Evolutionary conservation across 129 eudicot species (phyloP).

Genomic region (Artemisia annua): DNA sequence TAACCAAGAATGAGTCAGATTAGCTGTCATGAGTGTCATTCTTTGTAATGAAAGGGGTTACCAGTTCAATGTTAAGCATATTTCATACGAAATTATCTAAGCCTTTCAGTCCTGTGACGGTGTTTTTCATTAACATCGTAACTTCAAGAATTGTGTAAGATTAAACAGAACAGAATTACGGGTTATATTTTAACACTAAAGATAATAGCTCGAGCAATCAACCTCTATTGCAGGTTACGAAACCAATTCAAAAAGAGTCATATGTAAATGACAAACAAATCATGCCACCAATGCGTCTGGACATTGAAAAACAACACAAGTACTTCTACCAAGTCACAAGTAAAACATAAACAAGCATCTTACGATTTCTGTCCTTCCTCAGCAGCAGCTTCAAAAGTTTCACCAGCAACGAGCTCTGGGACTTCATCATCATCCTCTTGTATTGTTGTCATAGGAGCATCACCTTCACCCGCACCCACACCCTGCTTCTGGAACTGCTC

Average conservation of each 20-base stretch:
- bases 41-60: constrained; percentile 23
- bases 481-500: constrained; percentile 65
- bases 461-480: neutral
- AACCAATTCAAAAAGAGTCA: neutral
- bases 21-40: constrained; percentile 7
- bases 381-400: constrained; percentile 87
- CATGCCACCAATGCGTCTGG: neutral
- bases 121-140: too few species aligned
- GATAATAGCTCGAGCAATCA: neutral
- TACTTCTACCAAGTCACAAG: neutral
- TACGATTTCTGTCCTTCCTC: constrained; percentile 71
- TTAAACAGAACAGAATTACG: too few species aligned
- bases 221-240: neutral
- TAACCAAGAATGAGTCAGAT: neutral
- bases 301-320: neutral
- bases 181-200: neutral
- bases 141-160: too few species aligned
- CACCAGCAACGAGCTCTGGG: constrained; percentile 85
- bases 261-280: neutral
- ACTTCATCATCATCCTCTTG: constrained; percentile 90
- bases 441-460: constrained; percentile 27
- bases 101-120: too few species aligned
- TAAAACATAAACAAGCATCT: neutral
- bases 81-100: neutral
- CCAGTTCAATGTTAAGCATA: neutral